A percentile compares a stretch with the other conserved stretches of the same genome.
phyloP scores from a whole-genome alignment of 2,329 filamentous ascomycete species.

The Plectosphaerella sp. region DNA sequence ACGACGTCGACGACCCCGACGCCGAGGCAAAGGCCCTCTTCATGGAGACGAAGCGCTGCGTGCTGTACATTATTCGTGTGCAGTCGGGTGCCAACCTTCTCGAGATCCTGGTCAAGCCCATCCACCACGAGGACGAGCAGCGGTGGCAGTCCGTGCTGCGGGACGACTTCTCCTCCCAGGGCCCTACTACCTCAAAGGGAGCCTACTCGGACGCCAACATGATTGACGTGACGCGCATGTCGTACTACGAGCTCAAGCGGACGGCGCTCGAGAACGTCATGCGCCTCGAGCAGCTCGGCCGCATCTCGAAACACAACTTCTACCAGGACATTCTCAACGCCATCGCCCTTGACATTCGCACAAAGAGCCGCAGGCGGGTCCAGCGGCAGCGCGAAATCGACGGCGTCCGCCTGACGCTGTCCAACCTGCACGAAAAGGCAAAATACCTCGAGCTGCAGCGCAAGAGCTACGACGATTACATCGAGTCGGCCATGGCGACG shows the following conservation, averaged over 20 bases:
- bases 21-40: slow-evolving; percentile 88
- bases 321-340: slow-evolving; percentile 98
- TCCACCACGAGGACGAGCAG: slow-evolving; percentile 79
- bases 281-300: slow-evolving; percentile 77
- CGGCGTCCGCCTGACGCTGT: slow-evolving; percentile 69
- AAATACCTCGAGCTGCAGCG: slow-evolving; percentile 90
- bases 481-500: slow-evolving; percentile 96
- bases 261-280: slow-evolving; percentile 93
- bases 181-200: slow-evolving; percentile 45
- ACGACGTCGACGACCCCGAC: slow-evolving; percentile 88
- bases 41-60: slow-evolving; percentile 97
- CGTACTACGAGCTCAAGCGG: slow-evolving; percentile 87
- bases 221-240: slow-evolving; percentile 84
- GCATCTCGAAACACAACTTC: slow-evolving; percentile 84
- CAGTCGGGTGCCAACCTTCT: slow-evolving; percentile 90
- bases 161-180: slow-evolving; percentile 72
- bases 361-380: slow-evolving; percentile 88
- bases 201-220: slow-evolving; percentile 90
- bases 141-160: slow-evolving; percentile 78
- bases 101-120: slow-evolving; percentile 90
- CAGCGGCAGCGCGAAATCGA: slow-evolving; percentile 91
- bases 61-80: slow-evolving; percentile 95
- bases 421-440: slow-evolving; percentile 79
- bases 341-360: slow-evolving; percentile 93
- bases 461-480: slow-evolving; percentile 98